Conservation (phyloP, 2,329 filamentous ascomycete genomes). For the Pseudopithomyces chartarum region DNA sequence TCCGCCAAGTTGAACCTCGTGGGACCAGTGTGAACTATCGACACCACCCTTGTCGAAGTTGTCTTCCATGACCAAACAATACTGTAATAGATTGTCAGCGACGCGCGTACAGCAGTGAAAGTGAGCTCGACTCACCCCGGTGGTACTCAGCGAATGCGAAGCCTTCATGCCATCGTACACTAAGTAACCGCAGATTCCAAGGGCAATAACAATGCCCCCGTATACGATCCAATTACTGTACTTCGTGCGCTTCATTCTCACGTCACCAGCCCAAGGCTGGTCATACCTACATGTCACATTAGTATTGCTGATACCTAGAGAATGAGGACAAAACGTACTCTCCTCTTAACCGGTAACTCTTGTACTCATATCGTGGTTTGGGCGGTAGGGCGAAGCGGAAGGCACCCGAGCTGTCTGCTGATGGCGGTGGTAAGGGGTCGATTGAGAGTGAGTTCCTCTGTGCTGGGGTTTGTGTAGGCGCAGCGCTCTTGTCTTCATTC, state of each 20-base stretch:
- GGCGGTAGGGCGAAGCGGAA: slow-evolving; percentile 2
- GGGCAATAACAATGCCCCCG: slow-evolving; percentile 16
- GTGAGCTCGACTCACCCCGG: neutral
- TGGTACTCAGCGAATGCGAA: slow-evolving; percentile 12
- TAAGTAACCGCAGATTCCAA: slow-evolving; percentile 23
- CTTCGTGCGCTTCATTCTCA: slow-evolving; percentile 27
- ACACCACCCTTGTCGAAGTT: slow-evolving; percentile 60
- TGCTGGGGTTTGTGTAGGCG: neutral
- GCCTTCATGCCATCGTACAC: slow-evolving; percentile 23
- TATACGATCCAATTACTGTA: slow-evolving; percentile 26
- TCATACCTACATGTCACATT: slow-evolving; percentile 17
- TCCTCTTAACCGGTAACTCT: slow-evolving; percentile 27
- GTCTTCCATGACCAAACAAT: slow-evolving; percentile 54
- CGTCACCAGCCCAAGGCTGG: slow-evolving; percentile 29
- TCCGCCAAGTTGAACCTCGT: slow-evolving; percentile 70
- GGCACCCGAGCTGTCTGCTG: neutral
- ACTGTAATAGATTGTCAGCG: slow-evolving; percentile 10
- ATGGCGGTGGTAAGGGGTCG: neutral
- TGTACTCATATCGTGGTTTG: slow-evolving; percentile 26
- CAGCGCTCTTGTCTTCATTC: neutral
- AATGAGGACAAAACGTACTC: slow-evolving; percentile 18
- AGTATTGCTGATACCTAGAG: neutral
- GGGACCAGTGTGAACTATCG: slow-evolving; percentile 67
- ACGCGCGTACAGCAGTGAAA: neutral
- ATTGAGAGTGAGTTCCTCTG: slow-evolving; percentile 1